These are phyloP conservation scores for Plantago lanceolata DNA, from an alignment of 305 asterid species.

Conservation along the genomic window DNA sequence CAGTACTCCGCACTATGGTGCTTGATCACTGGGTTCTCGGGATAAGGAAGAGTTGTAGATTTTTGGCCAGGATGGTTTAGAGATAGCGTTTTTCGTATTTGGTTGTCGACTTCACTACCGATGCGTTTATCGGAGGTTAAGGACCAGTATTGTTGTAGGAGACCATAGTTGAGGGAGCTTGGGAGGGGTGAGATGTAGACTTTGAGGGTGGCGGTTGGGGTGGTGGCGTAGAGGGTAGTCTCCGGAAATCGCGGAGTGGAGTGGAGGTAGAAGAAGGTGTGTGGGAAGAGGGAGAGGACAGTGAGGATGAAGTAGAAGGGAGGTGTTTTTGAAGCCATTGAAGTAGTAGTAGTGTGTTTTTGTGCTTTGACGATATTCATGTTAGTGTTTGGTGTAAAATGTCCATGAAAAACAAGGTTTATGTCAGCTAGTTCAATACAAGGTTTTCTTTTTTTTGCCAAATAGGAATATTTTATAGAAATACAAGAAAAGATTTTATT, in stretches of 20 bases:
- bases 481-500: no score
- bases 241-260: constrained; percentile 33
- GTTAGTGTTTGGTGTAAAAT: not conserved
- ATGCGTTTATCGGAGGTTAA: constrained; percentile 53
- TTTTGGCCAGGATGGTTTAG: constrained; percentile 21
- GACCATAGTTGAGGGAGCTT: constrained; percentile 88
- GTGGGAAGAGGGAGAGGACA: constrained; percentile 45
- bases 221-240: constrained; percentile 23
- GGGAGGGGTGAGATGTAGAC: constrained; percentile 72
- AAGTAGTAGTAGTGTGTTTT: not conserved
- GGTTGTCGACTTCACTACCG: constrained; percentile 81
- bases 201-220: constrained; percentile 38
- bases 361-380: constrained; percentile 13
- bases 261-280: constrained; percentile 49
- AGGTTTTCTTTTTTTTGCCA: no score
- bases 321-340: constrained; percentile 56
- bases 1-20: constrained; percentile 97
- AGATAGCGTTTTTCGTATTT: constrained; percentile 46
- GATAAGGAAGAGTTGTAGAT: constrained; percentile 47
- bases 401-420: not conserved
- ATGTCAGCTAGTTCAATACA: no score
- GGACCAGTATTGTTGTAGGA: constrained; percentile 68
- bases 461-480: no score
- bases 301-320: constrained; percentile 39
- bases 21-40: constrained; percentile 74